These are phyloP conservation scores for Phaffomyces opuntiae DNA, from an alignment of 805 yeast species.

Conservation along the genomic window DNA sequence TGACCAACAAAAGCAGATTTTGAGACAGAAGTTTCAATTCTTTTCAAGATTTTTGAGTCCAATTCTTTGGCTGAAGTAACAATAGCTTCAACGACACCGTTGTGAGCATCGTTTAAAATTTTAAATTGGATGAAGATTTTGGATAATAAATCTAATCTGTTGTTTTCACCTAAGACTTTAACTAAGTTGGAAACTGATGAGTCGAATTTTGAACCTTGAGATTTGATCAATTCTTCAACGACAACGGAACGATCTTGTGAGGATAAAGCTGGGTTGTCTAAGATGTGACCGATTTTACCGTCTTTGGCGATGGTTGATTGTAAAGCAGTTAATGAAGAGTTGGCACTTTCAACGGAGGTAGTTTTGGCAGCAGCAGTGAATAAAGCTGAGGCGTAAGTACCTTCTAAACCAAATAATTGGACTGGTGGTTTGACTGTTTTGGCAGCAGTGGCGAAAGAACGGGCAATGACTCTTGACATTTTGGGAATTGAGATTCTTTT, in stretches of 20 bases:
- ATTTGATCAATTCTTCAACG: conserved; percentile 47
- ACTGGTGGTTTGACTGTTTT: conserved; percentile 74
- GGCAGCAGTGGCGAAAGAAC: conserved; percentile 70
- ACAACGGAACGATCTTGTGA: conserved; percentile 65
- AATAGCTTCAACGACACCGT: conserved; percentile 88
- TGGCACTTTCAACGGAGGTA: conserved; percentile 65
- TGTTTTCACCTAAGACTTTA: conserved; percentile 84
- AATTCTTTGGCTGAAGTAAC: conserved; percentile 83
- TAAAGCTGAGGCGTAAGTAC: conserved; percentile 94
- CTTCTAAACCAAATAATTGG: conserved; percentile 91
- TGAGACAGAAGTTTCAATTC: conserved; percentile 71
- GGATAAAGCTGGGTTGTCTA: conserved; percentile 81
- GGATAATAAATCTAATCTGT: conserved; percentile 71
- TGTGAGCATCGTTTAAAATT: conserved; percentile 77
- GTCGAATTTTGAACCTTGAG: conserved; percentile 44
- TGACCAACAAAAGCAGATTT: conserved; percentile 76
- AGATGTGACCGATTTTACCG: conserved; percentile 49
- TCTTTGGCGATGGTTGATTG: conserved; percentile 52
- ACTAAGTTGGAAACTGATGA: conserved; percentile 73
- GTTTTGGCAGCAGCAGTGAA: conserved; percentile 86
- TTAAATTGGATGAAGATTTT: conserved; percentile 65
- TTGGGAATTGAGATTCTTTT: conserved; percentile 28
- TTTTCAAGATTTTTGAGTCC: conserved; percentile 71
- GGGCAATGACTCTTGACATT: conserved; percentile 49
- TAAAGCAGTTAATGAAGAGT: conserved; percentile 56